Base-by-base conservation (phyloP, 352 stramenopile species). In the Pythium rhizo-oryzae region DNA sequence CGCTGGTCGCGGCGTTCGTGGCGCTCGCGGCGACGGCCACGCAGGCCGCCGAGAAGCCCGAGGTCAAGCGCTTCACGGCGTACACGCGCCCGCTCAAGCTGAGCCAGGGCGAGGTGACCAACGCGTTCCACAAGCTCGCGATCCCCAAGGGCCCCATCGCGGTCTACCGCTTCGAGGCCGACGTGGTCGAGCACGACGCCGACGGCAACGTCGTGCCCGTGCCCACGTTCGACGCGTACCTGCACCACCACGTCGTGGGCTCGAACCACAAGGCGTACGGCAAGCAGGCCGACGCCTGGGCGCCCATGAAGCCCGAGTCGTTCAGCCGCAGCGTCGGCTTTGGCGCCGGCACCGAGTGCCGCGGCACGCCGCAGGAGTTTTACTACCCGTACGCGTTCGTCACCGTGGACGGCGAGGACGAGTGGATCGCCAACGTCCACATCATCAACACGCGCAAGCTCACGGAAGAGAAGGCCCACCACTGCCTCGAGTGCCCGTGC, bases 231-330 rank as follows among this genome's bases (percentile, higher is more conserved):
- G 86, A 94, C 52, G 86, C 86, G 21, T 94, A 94, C 65, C 66
- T 94, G 58, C 86, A 94, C 70, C 86, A 94, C 73, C 85, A 94
- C 73, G 86, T 94, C 8, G 84, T 92, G 33, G 82, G 82, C 23
- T 92, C 82, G 11, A 84, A 83, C 44, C 84, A 92, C 72, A 75
- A 89, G 54, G 71, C 80, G 25, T 91, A 93, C 70, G 75, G 72
- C 25, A 65, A 78, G 41, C 74, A 81, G 58, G 71, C 78, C 44
- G 76, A 65, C 58, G 78, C 79, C 44, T 84, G 77, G 75, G 72
- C 82, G 8, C 83, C 84, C n/a, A 93, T 92, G 83, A 93, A 93
- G 59, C 82, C 81, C 19, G 72, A 74, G n/a, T 80, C 80, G 50
- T 88, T 90, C 41, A 91, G 78, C 54, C 82, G 83, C 62, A 90